Base-by-base conservation (phyloP, 495 filamentous ascomycete genomes). In the Neurospora sp. region DNA sequence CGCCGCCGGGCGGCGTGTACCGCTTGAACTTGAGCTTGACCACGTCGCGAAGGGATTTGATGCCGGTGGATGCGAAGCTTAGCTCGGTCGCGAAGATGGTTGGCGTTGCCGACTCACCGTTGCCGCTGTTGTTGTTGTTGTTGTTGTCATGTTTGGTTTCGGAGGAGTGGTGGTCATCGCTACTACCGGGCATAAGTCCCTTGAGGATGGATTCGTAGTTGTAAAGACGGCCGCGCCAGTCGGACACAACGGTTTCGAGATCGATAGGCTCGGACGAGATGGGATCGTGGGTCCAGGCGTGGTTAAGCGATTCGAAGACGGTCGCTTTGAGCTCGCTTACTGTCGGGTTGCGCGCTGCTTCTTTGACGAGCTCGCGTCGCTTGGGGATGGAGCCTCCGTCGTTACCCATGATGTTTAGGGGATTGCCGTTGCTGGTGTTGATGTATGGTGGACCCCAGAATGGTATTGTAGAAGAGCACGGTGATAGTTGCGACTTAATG, bases 151-250 rank as follows among this genome's bases (percentile, higher is more conserved):
- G 1, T 27, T 16, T 17, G 53, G 27, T 0, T 61, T 61, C 53
- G 53, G 27, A 31, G 42, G 3, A 0, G 42, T 40, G 39, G n/a
- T 75, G 39, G n/a, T 75, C 77, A 40, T 81, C 81, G 45, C 90
- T 88, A 65, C 85, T 83, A 65, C 85, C 83, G 3, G 89, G 89
- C 27, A 98, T 65, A 3, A 99, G 85, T 71, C 90, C 92, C 75
- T 93, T 90, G 45, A 99, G 83, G 53, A 98, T 87, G 0, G 93
- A 89, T 78, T 98, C 94, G 81, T 98, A 98, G 78, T 97, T 98
- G 84, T 97, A 99, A 2, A 99, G 88, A 27, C 90, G 91, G 1
- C 96, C 96, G 4, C 87, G 85, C 40, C 86, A 91, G 81, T 99
- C 96, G 1, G 93, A 95, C 16, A 98, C 95, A 1, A 94, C 84